Conservation (phyloP, 805 yeast species). For the Maudiozyma turicensis region DNA sequence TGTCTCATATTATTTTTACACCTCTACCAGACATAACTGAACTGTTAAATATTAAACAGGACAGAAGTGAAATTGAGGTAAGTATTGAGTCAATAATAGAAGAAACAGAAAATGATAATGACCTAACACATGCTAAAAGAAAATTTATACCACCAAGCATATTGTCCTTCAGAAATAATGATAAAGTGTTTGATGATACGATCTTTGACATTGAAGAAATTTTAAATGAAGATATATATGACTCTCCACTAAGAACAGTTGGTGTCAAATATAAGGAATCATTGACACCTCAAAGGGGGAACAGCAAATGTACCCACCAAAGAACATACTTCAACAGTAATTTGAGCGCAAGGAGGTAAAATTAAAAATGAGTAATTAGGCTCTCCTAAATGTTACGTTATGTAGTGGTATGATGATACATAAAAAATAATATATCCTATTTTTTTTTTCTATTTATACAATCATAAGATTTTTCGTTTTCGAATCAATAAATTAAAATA, state of each 20-base stretch:
- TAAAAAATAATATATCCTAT: too few species aligned
- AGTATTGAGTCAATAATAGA: slow-evolving; percentile 3
- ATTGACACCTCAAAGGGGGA: background rate
- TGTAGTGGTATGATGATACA: too few species aligned
- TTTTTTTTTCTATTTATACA: too few species aligned
- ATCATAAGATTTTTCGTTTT: background rate
- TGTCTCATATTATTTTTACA: slow-evolving; percentile 8
- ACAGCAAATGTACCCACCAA: background rate
- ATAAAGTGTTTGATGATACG: slow-evolving; percentile 13
- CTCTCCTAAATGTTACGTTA: too few species aligned
- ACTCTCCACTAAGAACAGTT: background rate
- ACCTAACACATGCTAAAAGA: background rate
- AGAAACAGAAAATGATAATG: background rate
- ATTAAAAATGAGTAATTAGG: too few species aligned
- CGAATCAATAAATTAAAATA: background rate
- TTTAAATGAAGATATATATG: slow-evolving; percentile 2
- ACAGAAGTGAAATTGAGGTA: slow-evolving; percentile 5
- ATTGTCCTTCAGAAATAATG: slow-evolving; percentile 12
- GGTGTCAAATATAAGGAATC: background rate
- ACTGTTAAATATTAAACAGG: background rate
- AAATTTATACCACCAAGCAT: slow-evolving; percentile 12
- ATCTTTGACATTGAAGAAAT: slow-evolving; percentile 9
- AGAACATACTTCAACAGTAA: background rate
- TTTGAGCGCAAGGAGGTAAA: background rate
- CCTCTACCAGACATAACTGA: slow-evolving; percentile 5